A percentile compares a stretch with the other conserved stretches of the same genome.
phyloP scores from a whole-genome alignment of 2,329 filamentous ascomycete species.

The Arthrobotrys musiformis region DNA sequence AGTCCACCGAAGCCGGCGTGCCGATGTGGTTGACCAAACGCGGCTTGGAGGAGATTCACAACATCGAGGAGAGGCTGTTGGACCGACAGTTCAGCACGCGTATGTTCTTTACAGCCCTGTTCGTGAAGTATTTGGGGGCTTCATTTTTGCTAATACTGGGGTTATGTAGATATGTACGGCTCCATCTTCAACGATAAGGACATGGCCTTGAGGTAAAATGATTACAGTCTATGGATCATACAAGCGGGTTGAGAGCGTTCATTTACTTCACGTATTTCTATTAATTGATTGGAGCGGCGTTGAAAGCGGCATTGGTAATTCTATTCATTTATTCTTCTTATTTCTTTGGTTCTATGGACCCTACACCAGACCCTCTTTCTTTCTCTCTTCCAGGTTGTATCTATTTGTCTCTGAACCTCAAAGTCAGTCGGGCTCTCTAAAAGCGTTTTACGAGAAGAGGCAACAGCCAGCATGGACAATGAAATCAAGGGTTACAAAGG shows the following conservation, averaged over 20 bases:
- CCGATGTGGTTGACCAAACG: conserved; percentile 54
- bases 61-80: conserved; percentile 39
- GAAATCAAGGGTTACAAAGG: not conserved
- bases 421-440: conserved; percentile 1
- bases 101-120: conserved; percentile 13
- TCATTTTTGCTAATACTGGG: not conserved
- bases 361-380: too few species aligned
- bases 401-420: conserved; percentile 15
- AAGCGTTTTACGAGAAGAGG: not conserved
- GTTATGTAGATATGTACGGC: conserved; percentile 30
- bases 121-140: too few species aligned
- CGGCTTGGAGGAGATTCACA: conserved; percentile 47
- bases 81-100: conserved; percentile 50
- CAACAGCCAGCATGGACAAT: not conserved
- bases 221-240: too few species aligned
- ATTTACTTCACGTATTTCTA: not conserved
- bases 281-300: conserved; percentile 1
- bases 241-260: too few species aligned
- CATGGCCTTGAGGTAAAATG: conserved; percentile 28
- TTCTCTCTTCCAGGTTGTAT: not conserved
- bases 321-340: not conserved
- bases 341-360: not conserved
- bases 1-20: conserved; percentile 36
- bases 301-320: conserved; percentile 3
- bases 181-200: conserved; percentile 51